Evolutionary conservation across 129 eudicot species (phyloP).

Genomic region (Saposhnikovia divaricata): DNA sequence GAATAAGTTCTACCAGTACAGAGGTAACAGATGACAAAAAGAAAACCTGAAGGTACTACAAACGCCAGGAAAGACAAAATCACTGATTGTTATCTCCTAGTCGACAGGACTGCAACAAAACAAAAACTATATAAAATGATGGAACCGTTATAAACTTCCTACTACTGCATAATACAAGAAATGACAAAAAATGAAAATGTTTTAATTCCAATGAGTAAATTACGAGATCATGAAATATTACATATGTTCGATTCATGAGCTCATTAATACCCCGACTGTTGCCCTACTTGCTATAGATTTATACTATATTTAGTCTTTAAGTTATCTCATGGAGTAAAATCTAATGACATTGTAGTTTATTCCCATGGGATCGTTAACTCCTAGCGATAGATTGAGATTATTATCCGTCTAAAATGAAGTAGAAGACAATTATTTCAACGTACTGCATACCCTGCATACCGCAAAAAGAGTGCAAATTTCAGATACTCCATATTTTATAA

Average conservation of each 20-base stretch:
- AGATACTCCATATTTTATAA: too few relatives aligned
- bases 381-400: background rate
- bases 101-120: background rate
- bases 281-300: background rate
- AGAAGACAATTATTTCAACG: too few relatives aligned
- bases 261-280: background rate
- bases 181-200: background rate
- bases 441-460: background rate
- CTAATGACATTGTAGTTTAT: background rate
- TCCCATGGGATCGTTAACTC: background rate
- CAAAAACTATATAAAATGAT: background rate
- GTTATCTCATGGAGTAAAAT: background rate
- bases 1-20: conserved; percentile 17
- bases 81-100: background rate
- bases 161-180: background rate
- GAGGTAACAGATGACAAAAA: conserved; percentile 5
- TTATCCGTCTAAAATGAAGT: background rate
- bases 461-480: background rate
- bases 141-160: background rate
- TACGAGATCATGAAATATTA: background rate
- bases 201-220: background rate
- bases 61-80: conserved; percentile 11
- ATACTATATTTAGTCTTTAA: background rate
- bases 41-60: conserved; percentile 3
- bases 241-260: background rate